Conservation (phyloP, 768 basidiomycete genomes). For the Lactarius sp. region DNA sequence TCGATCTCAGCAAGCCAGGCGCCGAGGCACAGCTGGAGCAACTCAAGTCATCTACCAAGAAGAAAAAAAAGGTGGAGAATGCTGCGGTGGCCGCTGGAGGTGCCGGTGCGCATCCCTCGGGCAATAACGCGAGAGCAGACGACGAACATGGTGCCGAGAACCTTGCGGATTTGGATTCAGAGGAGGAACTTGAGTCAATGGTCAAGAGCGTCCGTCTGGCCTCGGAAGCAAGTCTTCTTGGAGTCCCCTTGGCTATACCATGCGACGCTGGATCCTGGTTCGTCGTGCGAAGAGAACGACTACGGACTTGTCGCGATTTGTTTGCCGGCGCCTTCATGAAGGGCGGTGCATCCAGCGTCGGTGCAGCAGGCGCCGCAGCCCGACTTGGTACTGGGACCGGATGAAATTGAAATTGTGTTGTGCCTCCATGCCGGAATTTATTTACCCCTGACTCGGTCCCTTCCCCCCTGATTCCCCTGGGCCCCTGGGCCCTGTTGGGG, state of each 20-base stretch:
- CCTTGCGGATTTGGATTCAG: slow-evolving; percentile 76
- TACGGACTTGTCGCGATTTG: slow-evolving; percentile 38
- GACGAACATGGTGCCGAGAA: slow-evolving; percentile 48
- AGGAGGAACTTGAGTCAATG: slow-evolving; percentile 76
- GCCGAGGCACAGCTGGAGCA: slow-evolving; percentile 31
- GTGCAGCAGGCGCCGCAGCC: slow-evolving; percentile 24
- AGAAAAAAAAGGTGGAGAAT: slow-evolving; percentile 50
- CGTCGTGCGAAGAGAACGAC: slow-evolving; percentile 64
- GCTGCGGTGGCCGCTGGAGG: slow-evolving; percentile 38
- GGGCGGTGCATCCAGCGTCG: slow-evolving; percentile 26
- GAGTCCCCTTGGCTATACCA: slow-evolving; percentile 65
- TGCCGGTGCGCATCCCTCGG: slow-evolving; percentile 36
- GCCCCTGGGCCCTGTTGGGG: neutral
- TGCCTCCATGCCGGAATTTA: neutral
- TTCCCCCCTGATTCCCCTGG: neutral
- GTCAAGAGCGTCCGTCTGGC: slow-evolving; percentile 56
- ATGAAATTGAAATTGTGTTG: neutral
- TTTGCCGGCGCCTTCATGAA: slow-evolving; percentile 32
- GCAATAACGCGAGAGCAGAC: slow-evolving; percentile 53
- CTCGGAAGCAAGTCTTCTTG: slow-evolving; percentile 52
- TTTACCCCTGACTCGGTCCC: neutral
- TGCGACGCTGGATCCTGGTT: slow-evolving; percentile 78
- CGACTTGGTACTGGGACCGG: slow-evolving; percentile 20
- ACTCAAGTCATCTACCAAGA: slow-evolving; percentile 48
- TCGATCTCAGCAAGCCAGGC: slow-evolving; percentile 44